Evolutionary conservation across 1,284 basidiomycete species (phyloP).

Genomic region (Papiliotrema nemorosa): DNA sequence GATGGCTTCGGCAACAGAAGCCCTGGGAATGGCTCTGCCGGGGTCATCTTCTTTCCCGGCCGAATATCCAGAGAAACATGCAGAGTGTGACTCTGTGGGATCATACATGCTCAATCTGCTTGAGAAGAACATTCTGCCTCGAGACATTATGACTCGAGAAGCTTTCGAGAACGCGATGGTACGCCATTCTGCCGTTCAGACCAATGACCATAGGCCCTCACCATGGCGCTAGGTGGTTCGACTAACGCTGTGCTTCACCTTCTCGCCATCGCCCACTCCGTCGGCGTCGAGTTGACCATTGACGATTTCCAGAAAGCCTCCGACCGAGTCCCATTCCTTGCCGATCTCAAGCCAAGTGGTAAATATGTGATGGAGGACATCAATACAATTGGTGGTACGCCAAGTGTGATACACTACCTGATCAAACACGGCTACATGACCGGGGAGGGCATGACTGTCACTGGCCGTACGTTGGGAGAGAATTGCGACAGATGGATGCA

Average conservation of each 20-base stretch:
- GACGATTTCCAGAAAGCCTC: slow-evolving; percentile 91
- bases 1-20: slow-evolving; percentile 89
- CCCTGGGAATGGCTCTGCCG: slow-evolving; percentile 89
- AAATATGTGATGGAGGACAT: slow-evolving; percentile 97
- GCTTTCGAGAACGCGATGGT: slow-evolving; percentile 97
- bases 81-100: slow-evolving; percentile 79
- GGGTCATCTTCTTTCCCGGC: slow-evolving; percentile 96
- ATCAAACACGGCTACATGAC: slow-evolving; percentile 83
- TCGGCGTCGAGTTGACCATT: slow-evolving; percentile 79
- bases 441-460: slow-evolving; percentile 86
- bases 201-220: slow-evolving; percentile 63
- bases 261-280: slow-evolving; percentile 87
- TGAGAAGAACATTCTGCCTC: slow-evolving; percentile 85
- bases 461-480: slow-evolving; percentile 87
- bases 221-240: slow-evolving; percentile 90
- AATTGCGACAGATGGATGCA: slow-evolving; percentile 72
- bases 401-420: slow-evolving; percentile 67
- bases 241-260: slow-evolving; percentile 92
- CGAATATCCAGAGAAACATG: slow-evolving; percentile 69
- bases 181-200: not conserved
- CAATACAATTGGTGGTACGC: slow-evolving; percentile 85
- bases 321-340: slow-evolving; percentile 87
- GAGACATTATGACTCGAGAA: slow-evolving; percentile 91
- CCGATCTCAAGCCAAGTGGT: slow-evolving; percentile 90
- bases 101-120: slow-evolving; percentile 77